phyloP scores from a whole-genome alignment of 768 basidiomycete species.

The Tricholoma sp. region DNA sequence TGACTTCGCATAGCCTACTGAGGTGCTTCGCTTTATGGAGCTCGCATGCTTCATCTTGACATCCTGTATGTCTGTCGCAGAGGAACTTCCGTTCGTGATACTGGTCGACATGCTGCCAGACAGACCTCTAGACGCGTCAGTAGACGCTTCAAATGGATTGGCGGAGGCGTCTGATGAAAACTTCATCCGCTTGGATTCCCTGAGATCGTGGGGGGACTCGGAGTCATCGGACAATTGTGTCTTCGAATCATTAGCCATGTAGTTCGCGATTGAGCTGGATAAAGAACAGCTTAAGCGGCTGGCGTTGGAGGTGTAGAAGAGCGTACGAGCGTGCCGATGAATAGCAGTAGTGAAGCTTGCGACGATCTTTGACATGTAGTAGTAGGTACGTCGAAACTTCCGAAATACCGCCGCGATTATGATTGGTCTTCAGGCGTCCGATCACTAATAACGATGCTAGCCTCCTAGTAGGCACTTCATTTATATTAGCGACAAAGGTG shows the following conservation, averaged over 20 bases:
- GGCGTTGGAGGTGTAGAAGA: background rate
- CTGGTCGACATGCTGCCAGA: background rate
- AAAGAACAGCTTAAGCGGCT: background rate
- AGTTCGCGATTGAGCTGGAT: background rate
- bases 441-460: no score
- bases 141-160: background rate
- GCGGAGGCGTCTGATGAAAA: background rate
- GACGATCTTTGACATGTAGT: background rate
- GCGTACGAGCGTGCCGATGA: background rate
- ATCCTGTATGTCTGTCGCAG: background rate
- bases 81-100: background rate
- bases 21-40: background rate
- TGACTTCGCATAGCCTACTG: constrained; percentile 3
- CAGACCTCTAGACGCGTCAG: background rate
- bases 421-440: no score
- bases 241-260: background rate
- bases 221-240: background rate
- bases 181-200: background rate
- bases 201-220: background rate
- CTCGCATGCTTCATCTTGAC: background rate
- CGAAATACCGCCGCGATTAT: no score
- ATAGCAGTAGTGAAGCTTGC: background rate
- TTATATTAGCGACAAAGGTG: background rate
- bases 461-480: no score
- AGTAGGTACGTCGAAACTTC: no score